These are phyloP conservation scores for Penicillium aurantiogriseum DNA, from an alignment of 2,329 filamentous ascomycete genomes.

Conservation along the genomic window DNA sequence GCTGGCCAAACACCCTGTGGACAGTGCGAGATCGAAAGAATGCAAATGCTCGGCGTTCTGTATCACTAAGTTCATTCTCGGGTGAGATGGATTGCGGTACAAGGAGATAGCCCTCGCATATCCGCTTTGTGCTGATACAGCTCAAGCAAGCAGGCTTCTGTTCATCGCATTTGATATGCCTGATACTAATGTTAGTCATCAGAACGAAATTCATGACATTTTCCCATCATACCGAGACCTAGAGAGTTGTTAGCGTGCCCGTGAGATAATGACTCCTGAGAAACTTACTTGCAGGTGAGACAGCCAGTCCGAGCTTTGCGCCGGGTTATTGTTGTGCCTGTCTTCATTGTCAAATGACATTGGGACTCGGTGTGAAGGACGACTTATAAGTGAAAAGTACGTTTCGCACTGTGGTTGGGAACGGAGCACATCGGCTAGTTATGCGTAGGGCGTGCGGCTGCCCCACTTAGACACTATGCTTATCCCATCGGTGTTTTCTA, in stretches of 20 bases:
- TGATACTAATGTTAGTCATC: background rate
- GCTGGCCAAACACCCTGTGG: constrained; percentile 2
- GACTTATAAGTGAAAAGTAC: background rate
- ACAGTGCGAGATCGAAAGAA: constrained; percentile 4
- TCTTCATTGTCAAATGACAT: background rate
- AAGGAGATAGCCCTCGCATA: constrained; percentile 5
- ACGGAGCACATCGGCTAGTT: background rate
- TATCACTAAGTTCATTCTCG: background rate
- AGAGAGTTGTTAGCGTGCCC: no score
- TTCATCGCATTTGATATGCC: constrained; percentile 8
- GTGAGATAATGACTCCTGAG: no score
- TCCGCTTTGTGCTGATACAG: background rate
- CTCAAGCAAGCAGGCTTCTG: constrained; percentile 2
- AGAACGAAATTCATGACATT: no score
- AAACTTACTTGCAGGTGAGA: no score
- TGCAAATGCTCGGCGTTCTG: constrained; percentile 8
- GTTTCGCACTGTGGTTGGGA: background rate
- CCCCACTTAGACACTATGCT: background rate
- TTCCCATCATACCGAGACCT: no score
- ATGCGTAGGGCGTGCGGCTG: background rate
- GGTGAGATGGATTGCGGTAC: background rate
- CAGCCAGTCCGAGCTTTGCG: no score
- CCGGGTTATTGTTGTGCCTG: no score
- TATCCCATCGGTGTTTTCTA: no score
- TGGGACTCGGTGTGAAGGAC: background rate